These are phyloP conservation scores for Peterozyma xylosa DNA, from an alignment of 805 yeast genomes.

Conservation along the genomic window DNA sequence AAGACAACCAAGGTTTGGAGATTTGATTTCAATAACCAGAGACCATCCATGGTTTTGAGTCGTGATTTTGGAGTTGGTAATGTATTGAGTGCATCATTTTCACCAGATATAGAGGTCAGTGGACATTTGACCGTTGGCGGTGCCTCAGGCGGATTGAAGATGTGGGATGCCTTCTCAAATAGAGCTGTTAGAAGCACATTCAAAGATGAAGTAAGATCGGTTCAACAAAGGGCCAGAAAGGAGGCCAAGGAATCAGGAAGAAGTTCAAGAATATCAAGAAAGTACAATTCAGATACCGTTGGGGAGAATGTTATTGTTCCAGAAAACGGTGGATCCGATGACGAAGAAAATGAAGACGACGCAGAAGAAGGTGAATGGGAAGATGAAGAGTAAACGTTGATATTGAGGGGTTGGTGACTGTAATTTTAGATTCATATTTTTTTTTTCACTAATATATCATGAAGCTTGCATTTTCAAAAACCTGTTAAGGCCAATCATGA, in stretches of 20 bases:
- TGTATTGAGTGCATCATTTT: slow-evolving; percentile 75
- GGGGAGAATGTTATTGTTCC: slow-evolving; percentile 54
- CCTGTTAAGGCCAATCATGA: no score
- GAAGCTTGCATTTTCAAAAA: no score
- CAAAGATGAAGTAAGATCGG: slow-evolving; percentile 43
- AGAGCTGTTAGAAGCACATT: slow-evolving; percentile 67
- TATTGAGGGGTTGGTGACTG: no score
- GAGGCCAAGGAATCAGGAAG: slow-evolving; percentile 49
- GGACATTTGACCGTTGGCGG: slow-evolving; percentile 88
- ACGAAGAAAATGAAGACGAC: slow-evolving; percentile 51
- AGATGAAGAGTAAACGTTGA: slow-evolving; percentile 2
- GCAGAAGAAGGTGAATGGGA: slow-evolving; percentile 20
- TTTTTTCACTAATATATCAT: no score
- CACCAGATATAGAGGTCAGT: slow-evolving; percentile 78
- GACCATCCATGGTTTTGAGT: slow-evolving; percentile 83
- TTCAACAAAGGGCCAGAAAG: slow-evolving; percentile 50
- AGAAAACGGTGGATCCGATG: slow-evolving; percentile 49
- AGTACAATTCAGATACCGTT: slow-evolving; percentile 41
- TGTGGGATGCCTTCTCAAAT: slow-evolving; percentile 91
- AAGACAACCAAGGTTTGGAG: slow-evolving; percentile 86
- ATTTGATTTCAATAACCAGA: slow-evolving; percentile 35
- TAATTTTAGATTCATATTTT: no score
- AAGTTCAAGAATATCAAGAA: slow-evolving; percentile 70
- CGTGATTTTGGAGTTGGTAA: slow-evolving; percentile 94
- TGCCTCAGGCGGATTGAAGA: slow-evolving; percentile 70